Evolutionary conservation across 2,329 filamentous ascomycete genomes (phyloP).

Genomic region (Chaetomium sp.): DNA sequence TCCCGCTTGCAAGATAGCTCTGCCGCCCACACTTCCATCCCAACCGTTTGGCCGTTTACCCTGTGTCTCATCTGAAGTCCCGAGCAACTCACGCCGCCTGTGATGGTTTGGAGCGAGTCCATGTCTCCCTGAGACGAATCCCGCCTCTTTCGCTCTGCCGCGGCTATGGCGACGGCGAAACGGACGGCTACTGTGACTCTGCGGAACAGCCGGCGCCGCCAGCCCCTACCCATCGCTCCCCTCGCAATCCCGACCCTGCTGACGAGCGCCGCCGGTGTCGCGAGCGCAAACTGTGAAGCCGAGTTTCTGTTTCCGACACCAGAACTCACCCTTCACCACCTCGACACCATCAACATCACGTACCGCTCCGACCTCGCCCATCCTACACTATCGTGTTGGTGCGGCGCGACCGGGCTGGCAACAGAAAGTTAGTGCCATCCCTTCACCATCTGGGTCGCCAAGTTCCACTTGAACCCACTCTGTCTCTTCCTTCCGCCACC

Average conservation of each 20-base stretch:
- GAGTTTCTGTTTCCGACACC: conserved; percentile 27
- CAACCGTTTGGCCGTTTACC: conserved; percentile 4
- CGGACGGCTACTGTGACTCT: conserved; percentile 23
- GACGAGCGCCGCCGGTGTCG: conserved; percentile 19
- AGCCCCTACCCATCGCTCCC: conserved; percentile 18
- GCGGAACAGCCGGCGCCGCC: conserved; percentile 28
- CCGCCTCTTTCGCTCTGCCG: conserved; percentile 27
- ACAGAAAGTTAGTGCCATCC: conserved; percentile 33
- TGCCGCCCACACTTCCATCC: conserved; percentile 4
- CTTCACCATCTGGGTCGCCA: conserved; percentile 11
- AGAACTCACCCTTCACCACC: conserved; percentile 25
- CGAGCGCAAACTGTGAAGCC: conserved; percentile 27
- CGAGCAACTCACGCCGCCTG: neutral
- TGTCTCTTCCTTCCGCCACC: neutral
- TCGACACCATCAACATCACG: conserved; percentile 35
- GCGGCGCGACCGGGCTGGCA: conserved; percentile 28
- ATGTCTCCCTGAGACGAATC: conserved; percentile 27
- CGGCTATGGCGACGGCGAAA: conserved; percentile 33
- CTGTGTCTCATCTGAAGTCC: neutral
- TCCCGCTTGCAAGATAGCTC: conserved; percentile 6
- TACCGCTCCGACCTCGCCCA: conserved; percentile 32
- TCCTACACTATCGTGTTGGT: conserved; percentile 33
- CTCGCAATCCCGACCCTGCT: conserved; percentile 27
- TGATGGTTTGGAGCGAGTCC: conserved; percentile 13
- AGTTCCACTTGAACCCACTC: conserved; percentile 14